Conservation (phyloP, 2,329 filamentous ascomycete species). For the Lecanicillium sp. region DNA sequence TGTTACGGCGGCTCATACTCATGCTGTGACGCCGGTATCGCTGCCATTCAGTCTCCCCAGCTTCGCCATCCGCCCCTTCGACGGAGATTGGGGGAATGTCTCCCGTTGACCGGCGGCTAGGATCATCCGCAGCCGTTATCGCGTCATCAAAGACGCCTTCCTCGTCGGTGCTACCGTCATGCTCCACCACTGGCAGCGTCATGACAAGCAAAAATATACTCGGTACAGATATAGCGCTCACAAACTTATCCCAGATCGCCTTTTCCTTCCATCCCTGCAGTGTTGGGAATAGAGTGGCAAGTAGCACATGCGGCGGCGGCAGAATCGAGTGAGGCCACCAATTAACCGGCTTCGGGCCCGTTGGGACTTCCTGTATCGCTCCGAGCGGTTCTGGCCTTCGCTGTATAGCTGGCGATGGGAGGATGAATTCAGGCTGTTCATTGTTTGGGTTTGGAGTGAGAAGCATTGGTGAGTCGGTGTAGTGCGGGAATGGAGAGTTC, state of each 20-base stretch:
- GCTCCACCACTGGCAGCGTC: constrained; percentile 86
- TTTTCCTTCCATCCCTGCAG: constrained; percentile 76
- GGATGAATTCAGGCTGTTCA: constrained; percentile 45
- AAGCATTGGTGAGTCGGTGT: constrained; percentile 48
- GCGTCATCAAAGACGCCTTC: constrained; percentile 7
- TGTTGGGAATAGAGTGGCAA: constrained; percentile 78
- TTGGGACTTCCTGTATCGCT: constrained; percentile 30
- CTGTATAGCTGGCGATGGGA: constrained; percentile 32
- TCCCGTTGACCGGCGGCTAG: not conserved
- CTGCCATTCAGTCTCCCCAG: constrained; percentile 49
- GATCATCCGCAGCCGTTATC: constrained; percentile 1
- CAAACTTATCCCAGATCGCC: constrained; percentile 71
- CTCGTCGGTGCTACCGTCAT: constrained; percentile 43
- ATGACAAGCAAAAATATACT: constrained; percentile 85
- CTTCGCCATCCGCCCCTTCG: not conserved
- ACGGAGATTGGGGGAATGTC: not conserved
- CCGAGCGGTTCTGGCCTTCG: constrained; percentile 42
- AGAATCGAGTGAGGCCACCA: constrained; percentile 80
- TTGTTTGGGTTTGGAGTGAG: constrained; percentile 32
- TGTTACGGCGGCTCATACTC: constrained; percentile 24
- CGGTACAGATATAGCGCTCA: constrained; percentile 78
- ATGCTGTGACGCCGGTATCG: constrained; percentile 40
- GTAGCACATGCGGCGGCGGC: constrained; percentile 63
- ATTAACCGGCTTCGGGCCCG: constrained; percentile 39
- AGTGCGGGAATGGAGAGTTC: constrained; percentile 60